phyloP scores from a whole-genome alignment of 192 early-diverging fungal genomes.

The Coemansia sp. region DNA sequence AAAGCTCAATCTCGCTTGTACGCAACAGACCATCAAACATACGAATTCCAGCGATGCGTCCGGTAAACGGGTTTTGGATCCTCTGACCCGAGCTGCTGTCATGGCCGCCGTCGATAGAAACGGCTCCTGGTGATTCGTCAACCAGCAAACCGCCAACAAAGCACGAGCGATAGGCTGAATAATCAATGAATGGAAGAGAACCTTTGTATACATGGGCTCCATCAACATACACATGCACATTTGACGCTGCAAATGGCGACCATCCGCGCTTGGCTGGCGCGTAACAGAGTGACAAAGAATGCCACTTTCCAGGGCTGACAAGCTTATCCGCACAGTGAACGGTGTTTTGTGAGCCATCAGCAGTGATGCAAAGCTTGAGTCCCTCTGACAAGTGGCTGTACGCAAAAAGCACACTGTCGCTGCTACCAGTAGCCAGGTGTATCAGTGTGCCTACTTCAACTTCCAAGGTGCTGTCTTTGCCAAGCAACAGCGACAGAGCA shows the following conservation, averaged over 20 bases:
- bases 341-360: constrained; percentile 11
- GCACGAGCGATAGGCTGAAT: constrained; percentile 19
- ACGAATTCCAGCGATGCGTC: constrained; percentile 25
- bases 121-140: neutral
- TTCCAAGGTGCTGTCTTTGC: neutral
- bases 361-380: constrained; percentile 15
- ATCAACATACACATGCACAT: constrained; percentile 30
- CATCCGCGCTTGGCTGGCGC: constrained; percentile 39
- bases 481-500: constrained; percentile 3
- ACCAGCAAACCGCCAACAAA: constrained; percentile 25
- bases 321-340: constrained; percentile 17
- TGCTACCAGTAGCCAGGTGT: constrained; percentile 4
- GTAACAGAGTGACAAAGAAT: constrained; percentile 31
- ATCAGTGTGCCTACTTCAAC: constrained; percentile 9
- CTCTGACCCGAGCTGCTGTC: neutral
- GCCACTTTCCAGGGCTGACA: constrained; percentile 21
- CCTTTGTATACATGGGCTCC: constrained; percentile 28
- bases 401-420: constrained; percentile 3
- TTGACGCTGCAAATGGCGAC: constrained; percentile 45
- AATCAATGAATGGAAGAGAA: constrained; percentile 32
- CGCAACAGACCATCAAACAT: constrained; percentile 41
- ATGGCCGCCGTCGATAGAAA: neutral
- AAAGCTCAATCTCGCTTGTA: constrained; percentile 18
- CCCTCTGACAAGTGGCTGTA: constrained; percentile 13
- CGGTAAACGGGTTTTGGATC: constrained; percentile 8